These are phyloP conservation scores for Peronospora farinosa DNA, from an alignment of 352 stramenopile species.

Conservation along the genomic window DNA sequence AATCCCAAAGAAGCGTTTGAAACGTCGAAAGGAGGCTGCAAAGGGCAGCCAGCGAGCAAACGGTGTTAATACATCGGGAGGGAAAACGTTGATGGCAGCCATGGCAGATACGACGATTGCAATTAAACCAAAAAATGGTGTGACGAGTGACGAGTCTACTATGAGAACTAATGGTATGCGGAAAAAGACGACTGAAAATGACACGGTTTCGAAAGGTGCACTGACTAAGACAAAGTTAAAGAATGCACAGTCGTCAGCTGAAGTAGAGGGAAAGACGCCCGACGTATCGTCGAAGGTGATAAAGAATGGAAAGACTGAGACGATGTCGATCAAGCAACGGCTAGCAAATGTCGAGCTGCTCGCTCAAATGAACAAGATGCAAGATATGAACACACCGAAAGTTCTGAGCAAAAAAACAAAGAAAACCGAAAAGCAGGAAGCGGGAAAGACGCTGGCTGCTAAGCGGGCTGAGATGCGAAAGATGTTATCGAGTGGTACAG, in stretches of 20 bases:
- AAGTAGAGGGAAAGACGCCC: constrained; percentile 5
- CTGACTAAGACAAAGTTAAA: constrained; percentile 11
- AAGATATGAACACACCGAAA: constrained; percentile 63
- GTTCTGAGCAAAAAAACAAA: constrained; percentile 50
- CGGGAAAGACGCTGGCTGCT: constrained; percentile 23
- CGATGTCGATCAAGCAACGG: constrained; percentile 38
- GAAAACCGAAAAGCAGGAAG: constrained; percentile 31
- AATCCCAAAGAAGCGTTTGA: constrained; percentile 32
- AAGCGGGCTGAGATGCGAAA: constrained; percentile 53
- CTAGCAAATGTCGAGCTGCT: constrained; percentile 49
- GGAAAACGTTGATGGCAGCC: constrained; percentile 16
- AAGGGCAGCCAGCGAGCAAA: constrained; percentile 12
- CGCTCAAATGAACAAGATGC: constrained; percentile 40
- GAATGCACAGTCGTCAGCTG: not conserved
- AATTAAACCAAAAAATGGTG: constrained; percentile 12
- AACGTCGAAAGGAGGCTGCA: constrained; percentile 29
- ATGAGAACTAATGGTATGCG: not conserved
- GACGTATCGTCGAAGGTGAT: constrained; percentile 15
- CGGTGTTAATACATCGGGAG: not conserved
- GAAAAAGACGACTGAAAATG: constrained; percentile 9
- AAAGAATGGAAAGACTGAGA: constrained; percentile 18
- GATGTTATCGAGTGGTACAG: constrained; percentile 19
- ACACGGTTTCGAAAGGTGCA: not conserved
- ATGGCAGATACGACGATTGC: constrained; percentile 12
- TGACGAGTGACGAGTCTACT: constrained; percentile 6